Evolutionary conservation across 352 stramenopile genomes (phyloP).

Genomic region (Globisporangium alternatum): DNA sequence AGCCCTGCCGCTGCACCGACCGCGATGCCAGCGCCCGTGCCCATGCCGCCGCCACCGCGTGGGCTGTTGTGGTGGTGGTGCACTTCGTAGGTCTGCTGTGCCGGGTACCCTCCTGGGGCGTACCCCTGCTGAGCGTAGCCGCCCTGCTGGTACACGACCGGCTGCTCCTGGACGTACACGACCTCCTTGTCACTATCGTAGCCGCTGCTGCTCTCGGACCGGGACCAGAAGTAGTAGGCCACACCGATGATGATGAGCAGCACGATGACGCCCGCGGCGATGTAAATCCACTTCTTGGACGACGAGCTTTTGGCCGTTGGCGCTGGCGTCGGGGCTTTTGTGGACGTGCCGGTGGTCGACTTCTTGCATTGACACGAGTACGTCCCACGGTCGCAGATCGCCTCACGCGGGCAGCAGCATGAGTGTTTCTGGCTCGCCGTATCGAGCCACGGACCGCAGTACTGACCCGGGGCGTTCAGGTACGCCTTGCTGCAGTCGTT

Average conservation of each 20-base stretch:
- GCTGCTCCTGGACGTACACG: constrained; percentile 32
- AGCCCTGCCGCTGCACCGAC: constrained; percentile 20
- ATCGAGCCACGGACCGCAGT: constrained; percentile 54
- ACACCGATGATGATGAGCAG: constrained; percentile 33
- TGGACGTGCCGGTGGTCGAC: constrained; percentile 16
- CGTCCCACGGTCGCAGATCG: constrained; percentile 33
- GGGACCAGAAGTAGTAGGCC: constrained; percentile 32
- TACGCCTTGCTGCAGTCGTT: constrained; percentile 51
- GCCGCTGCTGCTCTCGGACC: constrained; percentile 32
- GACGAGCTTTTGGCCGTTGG: constrained; percentile 29
- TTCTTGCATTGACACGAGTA: constrained; percentile 47
- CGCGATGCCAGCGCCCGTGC: constrained; percentile 16
- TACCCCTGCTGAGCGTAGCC: constrained; percentile 41
- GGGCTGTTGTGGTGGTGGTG: constrained; percentile 18
- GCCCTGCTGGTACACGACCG: constrained; percentile 28
- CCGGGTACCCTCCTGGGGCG: constrained; percentile 30
- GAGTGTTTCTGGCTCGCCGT: constrained; percentile 27
- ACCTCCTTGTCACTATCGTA: constrained; percentile 25
- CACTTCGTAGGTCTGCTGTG: constrained; percentile 21
- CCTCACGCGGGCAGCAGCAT: constrained; percentile 49
- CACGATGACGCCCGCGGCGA: constrained; percentile 30
- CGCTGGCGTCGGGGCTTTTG: constrained; percentile 24
- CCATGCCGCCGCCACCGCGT: constrained; percentile 17
- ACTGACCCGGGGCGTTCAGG: constrained; percentile 37
- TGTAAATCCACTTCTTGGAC: constrained; percentile 27